phyloP scores from a whole-genome alignment of 1,284 basidiomycete species.

The Testicularia cyperi region DNA sequence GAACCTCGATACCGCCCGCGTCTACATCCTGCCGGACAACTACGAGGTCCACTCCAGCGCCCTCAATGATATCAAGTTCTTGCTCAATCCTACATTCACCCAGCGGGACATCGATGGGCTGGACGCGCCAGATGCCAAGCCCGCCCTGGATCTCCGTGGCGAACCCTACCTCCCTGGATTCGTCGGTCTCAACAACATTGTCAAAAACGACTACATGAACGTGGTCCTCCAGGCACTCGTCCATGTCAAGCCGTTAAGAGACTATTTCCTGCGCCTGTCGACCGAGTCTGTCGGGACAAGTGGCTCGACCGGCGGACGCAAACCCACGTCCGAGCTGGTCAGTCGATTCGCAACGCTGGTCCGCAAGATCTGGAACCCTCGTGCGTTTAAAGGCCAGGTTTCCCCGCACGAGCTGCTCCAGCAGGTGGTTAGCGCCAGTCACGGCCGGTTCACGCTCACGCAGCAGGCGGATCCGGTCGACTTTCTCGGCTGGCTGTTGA shows the following conservation, averaged over 20 bases:
- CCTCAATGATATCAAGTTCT: conserved; percentile 87
- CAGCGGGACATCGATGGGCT: conserved; percentile 65
- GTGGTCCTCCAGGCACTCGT: conserved; percentile 90
- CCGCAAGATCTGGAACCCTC: conserved; percentile 85
- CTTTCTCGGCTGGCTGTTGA: conserved; percentile 93
- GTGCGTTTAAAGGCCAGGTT: conserved; percentile 85
- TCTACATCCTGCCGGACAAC: conserved; percentile 96
- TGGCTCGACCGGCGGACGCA: background rate
- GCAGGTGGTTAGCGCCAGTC: conserved; percentile 84
- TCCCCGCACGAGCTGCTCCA: conserved; percentile 97
- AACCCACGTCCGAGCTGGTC: conserved; percentile 70
- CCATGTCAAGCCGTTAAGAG: conserved; percentile 84
- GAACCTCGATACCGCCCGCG: conserved; percentile 87
- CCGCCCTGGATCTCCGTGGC: conserved; percentile 69
- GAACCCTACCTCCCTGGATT: conserved; percentile 88
- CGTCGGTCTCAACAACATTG: conserved; percentile 96
- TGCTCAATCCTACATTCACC: conserved; percentile 79
- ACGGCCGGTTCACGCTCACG: conserved; percentile 85
- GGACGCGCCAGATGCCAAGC: conserved; percentile 62
- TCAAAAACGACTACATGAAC: conserved; percentile 94
- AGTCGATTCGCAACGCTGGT: conserved; percentile 75
- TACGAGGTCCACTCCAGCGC: conserved; percentile 92
- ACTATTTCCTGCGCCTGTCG: conserved; percentile 65
- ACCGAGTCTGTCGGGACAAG: too few relatives aligned
- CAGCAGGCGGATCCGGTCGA: conserved; percentile 94